Percentiles rank a stretch among this genome's conserved stretches.
These are phyloP conservation scores for Paramecium pentaurelia DNA, from an alignment of 73 alveolate species.

Conservation along the genomic window DNA sequence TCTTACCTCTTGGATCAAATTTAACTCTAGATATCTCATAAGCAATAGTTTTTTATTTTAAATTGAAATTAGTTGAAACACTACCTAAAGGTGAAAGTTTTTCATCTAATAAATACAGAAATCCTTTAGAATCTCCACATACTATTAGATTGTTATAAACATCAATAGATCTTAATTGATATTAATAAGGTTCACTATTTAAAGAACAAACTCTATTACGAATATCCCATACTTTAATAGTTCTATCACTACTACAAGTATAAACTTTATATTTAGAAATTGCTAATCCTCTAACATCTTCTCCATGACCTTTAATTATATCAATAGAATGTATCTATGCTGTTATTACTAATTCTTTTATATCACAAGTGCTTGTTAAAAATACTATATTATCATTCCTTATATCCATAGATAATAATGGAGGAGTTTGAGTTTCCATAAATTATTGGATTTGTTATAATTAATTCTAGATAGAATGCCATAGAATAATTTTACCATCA, in stretches of 20 bases:
- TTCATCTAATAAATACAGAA: constrained; percentile 74
- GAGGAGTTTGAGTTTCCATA: not conserved
- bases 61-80: constrained; percentile 67
- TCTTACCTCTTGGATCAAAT: constrained; percentile 74
- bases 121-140: constrained; percentile 85
- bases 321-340: not conserved
- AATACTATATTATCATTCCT: not conserved
- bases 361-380: not conserved
- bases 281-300: constrained; percentile 96
- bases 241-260: constrained; percentile 95
- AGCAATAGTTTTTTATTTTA: constrained; percentile 74
- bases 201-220: constrained; percentile 62
- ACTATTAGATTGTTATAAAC: constrained; percentile 81
- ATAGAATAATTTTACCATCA: not conserved
- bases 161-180: constrained; percentile 87
- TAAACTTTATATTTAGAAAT: constrained; percentile 75
- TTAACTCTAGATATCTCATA: constrained; percentile 85
- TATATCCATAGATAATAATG: not conserved
- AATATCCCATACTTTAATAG: constrained; percentile 89
- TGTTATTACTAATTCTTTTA: not conserved
- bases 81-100: constrained; percentile 39
- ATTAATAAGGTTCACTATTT: constrained; percentile 73
- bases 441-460: not conserved
- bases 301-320: constrained; percentile 72
- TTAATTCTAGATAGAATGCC: not conserved